Percentiles rank a stretch among this genome's conserved stretches.
Conservation (phyloP, 2,329 filamentous ascomycete genomes). For the Hypoxylon sp. region DNA sequence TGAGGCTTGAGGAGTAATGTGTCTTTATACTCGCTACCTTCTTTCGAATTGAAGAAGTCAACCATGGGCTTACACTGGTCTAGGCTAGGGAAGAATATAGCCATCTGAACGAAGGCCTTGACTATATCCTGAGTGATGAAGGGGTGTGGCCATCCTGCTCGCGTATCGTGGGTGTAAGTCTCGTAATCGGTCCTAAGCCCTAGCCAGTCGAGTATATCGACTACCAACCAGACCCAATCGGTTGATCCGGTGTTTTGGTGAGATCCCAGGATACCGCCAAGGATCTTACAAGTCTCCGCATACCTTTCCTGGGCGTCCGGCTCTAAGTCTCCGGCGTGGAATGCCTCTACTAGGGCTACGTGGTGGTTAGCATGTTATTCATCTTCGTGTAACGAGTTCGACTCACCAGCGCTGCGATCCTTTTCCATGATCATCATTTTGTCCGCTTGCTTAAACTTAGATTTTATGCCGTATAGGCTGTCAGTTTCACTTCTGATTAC, state of each 20-base stretch:
- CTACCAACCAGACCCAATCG: conserved; percentile 52
- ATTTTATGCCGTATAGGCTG: conserved; percentile 4
- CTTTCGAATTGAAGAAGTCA: conserved; percentile 56
- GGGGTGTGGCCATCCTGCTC: conserved; percentile 53
- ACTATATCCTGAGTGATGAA: conserved; percentile 58
- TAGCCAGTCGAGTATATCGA: conserved; percentile 52
- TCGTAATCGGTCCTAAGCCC: conserved; percentile 46
- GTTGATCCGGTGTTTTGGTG: conserved; percentile 29
- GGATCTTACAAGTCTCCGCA: conserved; percentile 56
- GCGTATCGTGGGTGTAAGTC: conserved; percentile 41
- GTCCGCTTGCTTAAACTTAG: conserved; percentile 34
- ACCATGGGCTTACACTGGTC: conserved; percentile 43
- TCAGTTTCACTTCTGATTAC: conserved; percentile 25
- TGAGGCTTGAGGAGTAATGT: conserved; percentile 58
- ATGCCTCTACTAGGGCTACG: conserved; percentile 60
- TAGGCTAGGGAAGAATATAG: conserved; percentile 58
- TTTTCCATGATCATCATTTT: conserved; percentile 44
- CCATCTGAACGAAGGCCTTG: conserved; percentile 57
- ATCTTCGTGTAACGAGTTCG: neutral
- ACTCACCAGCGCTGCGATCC: conserved; percentile 46
- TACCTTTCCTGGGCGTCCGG: conserved; percentile 58
- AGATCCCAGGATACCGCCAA: conserved; percentile 52
- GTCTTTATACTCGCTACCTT: conserved; percentile 55
- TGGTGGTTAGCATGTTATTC: neutral
- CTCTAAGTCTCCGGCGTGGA: conserved; percentile 62